phyloP scores from a whole-genome alignment of 2,329 filamentous ascomycete genomes.

The Pseudohalonectria lignicola region DNA sequence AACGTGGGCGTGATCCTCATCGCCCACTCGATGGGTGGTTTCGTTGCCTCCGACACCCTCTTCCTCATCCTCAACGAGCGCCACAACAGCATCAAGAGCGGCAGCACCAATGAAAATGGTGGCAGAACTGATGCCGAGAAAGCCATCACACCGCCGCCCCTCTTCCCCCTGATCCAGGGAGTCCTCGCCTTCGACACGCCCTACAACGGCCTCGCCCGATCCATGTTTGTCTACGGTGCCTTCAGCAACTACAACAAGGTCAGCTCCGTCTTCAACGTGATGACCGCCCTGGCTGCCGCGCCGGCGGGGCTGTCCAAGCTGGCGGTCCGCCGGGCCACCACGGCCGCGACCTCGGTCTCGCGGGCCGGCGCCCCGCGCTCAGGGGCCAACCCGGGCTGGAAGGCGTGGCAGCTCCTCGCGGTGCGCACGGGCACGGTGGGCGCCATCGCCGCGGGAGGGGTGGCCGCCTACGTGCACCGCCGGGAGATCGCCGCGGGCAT shows the following conservation, averaged over 20 bases:
- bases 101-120: too few species aligned
- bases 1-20: slow-evolving; percentile 69
- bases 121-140: too few species aligned
- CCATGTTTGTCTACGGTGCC: slow-evolving; percentile 50
- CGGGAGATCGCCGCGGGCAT: slow-evolving; percentile 49
- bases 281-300: slow-evolving; percentile 40
- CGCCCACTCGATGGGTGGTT: slow-evolving; percentile 80
- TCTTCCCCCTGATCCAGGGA: slow-evolving; percentile 74
- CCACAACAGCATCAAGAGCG: slow-evolving; percentile 10
- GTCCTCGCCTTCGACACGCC: slow-evolving; percentile 80
- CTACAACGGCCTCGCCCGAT: slow-evolving; percentile 54
- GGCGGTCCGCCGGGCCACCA: slow-evolving; percentile 17
- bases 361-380: slow-evolving; percentile 11
- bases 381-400: slow-evolving; percentile 29
- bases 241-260: slow-evolving; percentile 50
- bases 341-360: slow-evolving; percentile 14
- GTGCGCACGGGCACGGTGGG: slow-evolving; percentile 75
- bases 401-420: slow-evolving; percentile 52
- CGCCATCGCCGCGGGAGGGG: slow-evolving; percentile 68
- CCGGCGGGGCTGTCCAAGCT: slow-evolving; percentile 30
- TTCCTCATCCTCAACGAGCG: slow-evolving; percentile 60
- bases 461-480: slow-evolving; percentile 70
- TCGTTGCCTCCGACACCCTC: slow-evolving; percentile 74
- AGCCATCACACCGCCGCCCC: slow-evolving; percentile 13
- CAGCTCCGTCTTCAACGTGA: slow-evolving; percentile 43